Conservation (phyloP, 2,329 filamentous ascomycete species). For the Nemania serpens region DNA sequence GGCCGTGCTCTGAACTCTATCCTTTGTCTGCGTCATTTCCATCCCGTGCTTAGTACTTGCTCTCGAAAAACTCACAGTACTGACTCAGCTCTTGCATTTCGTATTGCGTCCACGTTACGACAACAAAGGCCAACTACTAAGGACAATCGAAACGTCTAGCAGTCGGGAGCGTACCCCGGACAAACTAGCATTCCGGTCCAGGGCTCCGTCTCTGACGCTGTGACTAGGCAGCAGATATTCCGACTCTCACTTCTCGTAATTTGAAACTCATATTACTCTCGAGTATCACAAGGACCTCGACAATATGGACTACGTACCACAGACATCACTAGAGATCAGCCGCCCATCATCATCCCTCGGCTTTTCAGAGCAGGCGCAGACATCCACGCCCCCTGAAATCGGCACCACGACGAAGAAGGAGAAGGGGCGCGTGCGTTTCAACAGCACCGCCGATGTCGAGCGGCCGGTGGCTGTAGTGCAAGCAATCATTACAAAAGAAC, state of each 20-base stretch:
- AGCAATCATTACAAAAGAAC: constrained; percentile 20
- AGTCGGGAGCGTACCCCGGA: neutral
- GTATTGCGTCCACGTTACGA: neutral
- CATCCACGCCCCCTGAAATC: neutral
- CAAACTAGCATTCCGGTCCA: neutral
- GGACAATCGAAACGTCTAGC: neutral
- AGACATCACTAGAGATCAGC: constrained; percentile 7
- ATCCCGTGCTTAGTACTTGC: constrained; percentile 3
- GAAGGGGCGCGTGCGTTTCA: constrained; percentile 55
- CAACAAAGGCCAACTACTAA: neutral
- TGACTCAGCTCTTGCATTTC: constrained; percentile 7
- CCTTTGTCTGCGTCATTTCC: constrained; percentile 18
- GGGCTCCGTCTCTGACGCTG: neutral
- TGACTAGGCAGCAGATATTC: neutral
- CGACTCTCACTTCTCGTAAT: neutral
- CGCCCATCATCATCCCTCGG: constrained; percentile 7
- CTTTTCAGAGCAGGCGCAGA: constrained; percentile 5
- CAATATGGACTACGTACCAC: constrained; percentile 20
- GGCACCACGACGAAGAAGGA: constrained; percentile 41
- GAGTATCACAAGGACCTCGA: constrained; percentile 1
- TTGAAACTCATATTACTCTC: neutral
- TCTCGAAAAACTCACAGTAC: neutral
- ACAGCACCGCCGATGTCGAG: constrained; percentile 49
- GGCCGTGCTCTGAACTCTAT: constrained; percentile 20
- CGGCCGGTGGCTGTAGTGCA: constrained; percentile 35